Percentiles rank a stretch among this genome's conserved stretches.
phyloP scores from a whole-genome alignment of 306 rosid genomes.

The Quercus glauca region DNA sequence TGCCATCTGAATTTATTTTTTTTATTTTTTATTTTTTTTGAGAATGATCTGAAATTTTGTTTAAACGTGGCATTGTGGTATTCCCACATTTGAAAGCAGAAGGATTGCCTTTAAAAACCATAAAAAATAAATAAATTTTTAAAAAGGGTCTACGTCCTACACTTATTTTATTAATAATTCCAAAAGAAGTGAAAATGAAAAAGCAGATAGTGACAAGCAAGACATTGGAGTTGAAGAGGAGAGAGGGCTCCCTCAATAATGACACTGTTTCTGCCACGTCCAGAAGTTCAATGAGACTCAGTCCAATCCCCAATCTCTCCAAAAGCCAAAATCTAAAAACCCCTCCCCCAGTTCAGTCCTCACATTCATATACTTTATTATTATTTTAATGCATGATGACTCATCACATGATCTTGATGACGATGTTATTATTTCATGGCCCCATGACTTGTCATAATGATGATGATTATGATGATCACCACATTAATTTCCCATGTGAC shows the following conservation, averaged over 20 bases:
- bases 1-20: too few species aligned
- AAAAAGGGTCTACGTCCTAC: background rate
- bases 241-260: background rate
- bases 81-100: too few species aligned
- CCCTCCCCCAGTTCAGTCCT: too few species aligned
- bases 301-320: too few species aligned
- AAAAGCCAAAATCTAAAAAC: too few species aligned
- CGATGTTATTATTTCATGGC: background rate
- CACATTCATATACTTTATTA: background rate
- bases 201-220: background rate
- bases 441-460: background rate
- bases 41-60: too few species aligned
- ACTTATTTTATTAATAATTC: background rate
- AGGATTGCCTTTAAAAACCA: too few species aligned
- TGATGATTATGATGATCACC: background rate
- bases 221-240: slow-evolving; percentile 1
- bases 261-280: background rate
- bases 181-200: background rate
- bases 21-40: too few species aligned
- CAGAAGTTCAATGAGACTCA: background rate
- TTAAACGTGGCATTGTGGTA: too few species aligned
- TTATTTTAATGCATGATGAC: background rate
- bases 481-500: background rate
- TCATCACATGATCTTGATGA: background rate
- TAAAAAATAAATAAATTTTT: too few species aligned